phyloP scores from a whole-genome alignment of 352 stramenopile species.

The Phytophthora fragariae region DNA sequence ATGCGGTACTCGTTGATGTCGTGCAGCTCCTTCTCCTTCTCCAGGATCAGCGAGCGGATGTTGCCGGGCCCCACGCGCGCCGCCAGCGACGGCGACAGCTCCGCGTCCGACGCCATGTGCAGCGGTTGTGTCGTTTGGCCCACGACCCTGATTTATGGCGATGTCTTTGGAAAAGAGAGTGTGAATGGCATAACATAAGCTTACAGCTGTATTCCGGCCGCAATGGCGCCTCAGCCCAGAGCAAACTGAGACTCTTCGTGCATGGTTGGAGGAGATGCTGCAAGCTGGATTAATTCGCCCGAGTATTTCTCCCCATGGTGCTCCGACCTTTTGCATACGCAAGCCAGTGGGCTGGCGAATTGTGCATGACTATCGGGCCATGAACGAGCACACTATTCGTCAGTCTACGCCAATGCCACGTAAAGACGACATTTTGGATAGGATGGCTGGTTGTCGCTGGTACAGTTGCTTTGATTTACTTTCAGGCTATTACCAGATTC shows the following conservation, averaged over 20 bases:
- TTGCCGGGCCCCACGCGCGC: conserved; percentile 58
- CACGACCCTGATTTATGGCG: neutral
- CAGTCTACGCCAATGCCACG: no score
- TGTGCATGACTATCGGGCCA: no score
- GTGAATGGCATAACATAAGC: no score
- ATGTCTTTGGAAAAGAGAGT: neutral
- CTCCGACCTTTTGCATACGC: no score
- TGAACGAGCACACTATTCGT: no score
- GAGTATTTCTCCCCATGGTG: neutral
- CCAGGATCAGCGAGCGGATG: conserved; percentile 88
- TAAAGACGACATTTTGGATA: no score
- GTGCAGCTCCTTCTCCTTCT: conserved; percentile 93
- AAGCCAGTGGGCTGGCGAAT: no score
- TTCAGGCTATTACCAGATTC: no score
- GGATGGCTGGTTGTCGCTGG: no score
- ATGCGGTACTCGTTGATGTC: conserved; percentile 94
- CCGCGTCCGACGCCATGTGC: conserved; percentile 10
- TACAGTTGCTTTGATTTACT: no score
- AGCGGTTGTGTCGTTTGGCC: neutral
- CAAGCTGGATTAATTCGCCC: neutral
- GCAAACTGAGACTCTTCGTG: neutral
- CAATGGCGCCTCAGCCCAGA: conserved; percentile 15
- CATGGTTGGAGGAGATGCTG: conserved; percentile 3
- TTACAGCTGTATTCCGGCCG: conserved; percentile 1
- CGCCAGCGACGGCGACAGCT: conserved; percentile 23